Conservation (phyloP, 1,284 basidiomycete species). For the Puccinia coronata region DNA sequence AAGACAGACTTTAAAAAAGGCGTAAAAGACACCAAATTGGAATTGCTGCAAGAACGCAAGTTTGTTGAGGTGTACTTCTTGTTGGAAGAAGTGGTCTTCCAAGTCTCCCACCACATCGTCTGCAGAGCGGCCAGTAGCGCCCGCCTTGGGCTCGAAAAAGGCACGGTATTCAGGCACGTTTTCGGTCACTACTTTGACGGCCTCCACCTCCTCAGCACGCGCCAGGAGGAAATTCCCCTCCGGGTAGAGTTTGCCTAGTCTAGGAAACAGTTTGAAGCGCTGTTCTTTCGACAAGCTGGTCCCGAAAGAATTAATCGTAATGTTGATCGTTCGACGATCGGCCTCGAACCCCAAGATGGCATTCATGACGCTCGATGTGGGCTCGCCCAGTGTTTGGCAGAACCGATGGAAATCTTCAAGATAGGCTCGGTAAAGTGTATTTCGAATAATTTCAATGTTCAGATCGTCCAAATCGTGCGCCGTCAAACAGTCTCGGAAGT, state of each 20-base stretch:
- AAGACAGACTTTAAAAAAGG: slow-evolving; percentile 71
- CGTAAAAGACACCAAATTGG: slow-evolving; percentile 80
- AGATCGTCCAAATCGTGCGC: slow-evolving; percentile 96
- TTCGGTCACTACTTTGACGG: slow-evolving; percentile 85
- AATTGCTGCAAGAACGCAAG: slow-evolving; percentile 84
- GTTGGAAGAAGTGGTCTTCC: slow-evolving; percentile 93
- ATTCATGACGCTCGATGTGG: slow-evolving; percentile 86
- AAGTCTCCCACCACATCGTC: slow-evolving; percentile 65
- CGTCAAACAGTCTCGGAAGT: slow-evolving; percentile 93
- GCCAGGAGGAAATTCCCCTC: slow-evolving; percentile 93
- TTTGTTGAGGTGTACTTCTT: slow-evolving; percentile 92
- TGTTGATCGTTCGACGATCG: slow-evolving; percentile 75
- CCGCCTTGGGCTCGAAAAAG: slow-evolving; percentile 72
- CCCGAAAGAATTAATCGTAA: slow-evolving; percentile 98
- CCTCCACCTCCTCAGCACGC: slow-evolving; percentile 82
- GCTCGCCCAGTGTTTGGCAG: slow-evolving; percentile 74
- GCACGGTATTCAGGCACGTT: slow-evolving; percentile 82
- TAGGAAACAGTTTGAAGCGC: slow-evolving; percentile 88
- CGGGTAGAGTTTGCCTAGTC: slow-evolving; percentile 88
- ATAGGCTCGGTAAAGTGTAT: slow-evolving; percentile 99
- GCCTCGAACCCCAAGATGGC: slow-evolving; percentile 67
- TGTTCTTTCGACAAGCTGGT: slow-evolving; percentile 95
- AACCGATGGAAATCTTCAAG: slow-evolving; percentile 95
- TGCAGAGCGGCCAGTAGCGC: slow-evolving; percentile 55
- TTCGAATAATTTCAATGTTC: slow-evolving; percentile 99